Conservation (phyloP, 768 basidiomycete species). For the Boletus fagicola region DNA sequence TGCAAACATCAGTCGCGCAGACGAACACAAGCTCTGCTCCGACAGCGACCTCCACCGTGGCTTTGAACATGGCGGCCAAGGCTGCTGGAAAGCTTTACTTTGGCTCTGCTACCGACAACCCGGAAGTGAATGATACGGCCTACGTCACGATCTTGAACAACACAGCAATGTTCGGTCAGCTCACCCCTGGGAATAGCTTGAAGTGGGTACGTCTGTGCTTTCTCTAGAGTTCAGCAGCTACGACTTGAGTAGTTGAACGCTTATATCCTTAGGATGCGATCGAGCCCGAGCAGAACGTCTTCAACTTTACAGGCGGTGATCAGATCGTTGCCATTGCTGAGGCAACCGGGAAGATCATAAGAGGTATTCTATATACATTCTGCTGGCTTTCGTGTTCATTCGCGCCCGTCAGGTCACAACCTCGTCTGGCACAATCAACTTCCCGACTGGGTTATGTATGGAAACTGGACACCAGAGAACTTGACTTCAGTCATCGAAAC, state of each 20-base stretch:
- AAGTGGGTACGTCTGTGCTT: slow-evolving; percentile 19
- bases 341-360: slow-evolving; percentile 19
- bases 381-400: background rate
- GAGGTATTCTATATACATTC: slow-evolving; percentile 10
- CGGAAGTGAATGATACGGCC: slow-evolving; percentile 38
- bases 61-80: slow-evolving; percentile 38
- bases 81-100: slow-evolving; percentile 46
- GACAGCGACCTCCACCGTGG: background rate
- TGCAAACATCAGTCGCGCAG: background rate
- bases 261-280: slow-evolving; percentile 11
- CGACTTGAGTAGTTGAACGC: background rate
- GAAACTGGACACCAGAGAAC: slow-evolving; percentile 11
- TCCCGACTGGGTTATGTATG: slow-evolving; percentile 18
- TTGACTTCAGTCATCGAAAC: slow-evolving; percentile 18
- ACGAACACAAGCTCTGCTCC: background rate
- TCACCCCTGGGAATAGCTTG: slow-evolving; percentile 22
- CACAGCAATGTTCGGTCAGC: slow-evolving; percentile 17
- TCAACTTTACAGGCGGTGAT: slow-evolving; percentile 23
- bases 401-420: slow-evolving; percentile 15
- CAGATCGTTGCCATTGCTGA: slow-evolving; percentile 20
- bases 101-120: slow-evolving; percentile 48
- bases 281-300: slow-evolving; percentile 27
- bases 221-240: background rate
- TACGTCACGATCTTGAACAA: slow-evolving; percentile 11
- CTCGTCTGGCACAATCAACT: slow-evolving; percentile 20